Conservation (phyloP, 495 filamentous ascomycete genomes). For the Durotheca rogersii region DNA sequence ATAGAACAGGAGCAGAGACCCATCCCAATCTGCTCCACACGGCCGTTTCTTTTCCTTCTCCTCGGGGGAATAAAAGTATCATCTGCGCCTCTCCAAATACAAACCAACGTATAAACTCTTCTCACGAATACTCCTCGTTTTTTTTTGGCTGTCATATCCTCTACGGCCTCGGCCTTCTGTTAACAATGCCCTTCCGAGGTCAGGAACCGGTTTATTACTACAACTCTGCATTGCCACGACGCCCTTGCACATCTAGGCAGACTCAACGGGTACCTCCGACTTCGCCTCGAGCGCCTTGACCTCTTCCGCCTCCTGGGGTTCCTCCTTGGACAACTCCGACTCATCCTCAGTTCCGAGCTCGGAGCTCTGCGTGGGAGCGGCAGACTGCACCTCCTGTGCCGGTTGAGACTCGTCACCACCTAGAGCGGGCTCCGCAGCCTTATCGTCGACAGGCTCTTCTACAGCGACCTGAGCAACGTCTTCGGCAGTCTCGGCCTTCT, state of each 20-base stretch:
- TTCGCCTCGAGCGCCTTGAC: slow-evolving; percentile 1
- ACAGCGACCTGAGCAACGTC: slow-evolving; percentile 24
- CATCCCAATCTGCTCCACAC: slow-evolving; percentile 20
- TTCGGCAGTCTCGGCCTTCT: slow-evolving; percentile 27
- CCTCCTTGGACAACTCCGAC: not conserved
- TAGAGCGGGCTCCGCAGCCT: slow-evolving; percentile 1
- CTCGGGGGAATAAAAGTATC: slow-evolving; percentile 29
- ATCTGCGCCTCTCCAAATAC: slow-evolving; percentile 32
- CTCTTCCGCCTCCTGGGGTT: slow-evolving; percentile 3
- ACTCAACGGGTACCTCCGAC: not conserved
- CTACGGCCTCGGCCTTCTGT: slow-evolving; percentile 1
- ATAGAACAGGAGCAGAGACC: no score
- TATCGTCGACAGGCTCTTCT: slow-evolving; percentile 13
- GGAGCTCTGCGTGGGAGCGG: not conserved
- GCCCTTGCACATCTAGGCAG: slow-evolving; percentile 3
- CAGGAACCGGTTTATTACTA: not conserved
- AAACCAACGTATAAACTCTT: slow-evolving; percentile 10
- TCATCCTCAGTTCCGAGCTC: not conserved
- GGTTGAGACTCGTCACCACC: slow-evolving; percentile 8
- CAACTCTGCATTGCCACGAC: not conserved
- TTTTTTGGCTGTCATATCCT: not conserved
- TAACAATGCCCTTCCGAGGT: no score
- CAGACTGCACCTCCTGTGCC: slow-evolving; percentile 2
- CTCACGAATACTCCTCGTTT: not conserved
- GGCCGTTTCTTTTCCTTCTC: slow-evolving; percentile 6